Conservation (phyloP, 2,329 filamentous ascomycete species). For the Colletotrichum truncatum region DNA sequence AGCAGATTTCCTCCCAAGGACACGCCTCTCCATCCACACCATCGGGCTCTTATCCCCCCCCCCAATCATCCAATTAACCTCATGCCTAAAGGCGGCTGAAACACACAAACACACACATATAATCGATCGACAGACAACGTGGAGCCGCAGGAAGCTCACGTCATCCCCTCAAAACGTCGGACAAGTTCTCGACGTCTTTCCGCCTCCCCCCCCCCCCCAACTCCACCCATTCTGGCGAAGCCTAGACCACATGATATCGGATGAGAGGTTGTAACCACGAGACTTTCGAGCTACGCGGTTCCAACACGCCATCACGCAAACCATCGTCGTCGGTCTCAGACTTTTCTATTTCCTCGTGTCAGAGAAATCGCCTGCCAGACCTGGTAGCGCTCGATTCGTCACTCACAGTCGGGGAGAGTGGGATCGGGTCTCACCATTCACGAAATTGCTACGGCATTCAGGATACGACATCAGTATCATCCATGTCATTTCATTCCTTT, state of each 20-base stretch:
- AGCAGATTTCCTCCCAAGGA: not conserved
- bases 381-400: not conserved
- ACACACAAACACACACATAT: not conserved
- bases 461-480: slow-evolving; percentile 12
- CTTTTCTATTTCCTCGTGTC: not conserved
- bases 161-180: not conserved
- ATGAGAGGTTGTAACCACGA: not conserved
- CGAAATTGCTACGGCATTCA: not conserved
- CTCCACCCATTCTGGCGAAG: no score
- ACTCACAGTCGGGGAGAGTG: no score
- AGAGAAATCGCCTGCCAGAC: no score
- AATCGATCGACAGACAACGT: not conserved
- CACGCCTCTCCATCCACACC: not conserved
- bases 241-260: not conserved
- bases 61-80: not conserved
- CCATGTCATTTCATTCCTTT: slow-evolving; percentile 23
- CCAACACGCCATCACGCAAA: not conserved
- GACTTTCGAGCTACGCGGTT: not conserved
- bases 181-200: not conserved
- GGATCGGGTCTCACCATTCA: not conserved
- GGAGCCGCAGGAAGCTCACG: not conserved
- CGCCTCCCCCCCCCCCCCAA: no score
- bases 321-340: not conserved
- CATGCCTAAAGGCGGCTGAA: not conserved
- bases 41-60: not conserved